Base-by-base conservation (phyloP, 768 basidiomycete genomes). In the Hemileccinum impolitum region DNA sequence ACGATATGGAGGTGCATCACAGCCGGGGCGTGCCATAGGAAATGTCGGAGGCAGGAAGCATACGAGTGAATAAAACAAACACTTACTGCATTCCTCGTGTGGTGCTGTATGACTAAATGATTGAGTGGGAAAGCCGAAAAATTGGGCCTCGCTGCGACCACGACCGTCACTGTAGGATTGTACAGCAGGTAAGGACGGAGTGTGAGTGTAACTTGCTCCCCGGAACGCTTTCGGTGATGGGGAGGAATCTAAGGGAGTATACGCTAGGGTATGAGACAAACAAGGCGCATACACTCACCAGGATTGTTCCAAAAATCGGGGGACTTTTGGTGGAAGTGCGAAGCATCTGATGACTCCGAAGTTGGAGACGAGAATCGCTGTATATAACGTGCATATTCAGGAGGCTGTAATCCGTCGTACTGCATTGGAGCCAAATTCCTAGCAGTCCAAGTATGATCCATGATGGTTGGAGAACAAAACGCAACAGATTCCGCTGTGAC, bases 221-320 rank as follows among this genome's bases (percentile, higher is more conserved):
- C 47, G 56, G 41, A 56, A 67, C 39, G 63, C 67, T 28, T 66
- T 62, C 5, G 70, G 73, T 30, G 69, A 71, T 6, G 70, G 62
- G 23, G 71, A 71, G 10, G 68, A 63, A 10, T 64, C 67, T 56
- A 64, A 67, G n/a, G 55, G 55, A 40, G 66, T 61, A 39, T 64
- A 66, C 32, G 53, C 26, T 3, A 30, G 49, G 40, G 23, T 28
- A 38, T 13, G 26, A 23, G 4, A 25, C 4, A 41, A 9, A 11
- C 12, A 17, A 40, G 17, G 37, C 45, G 59, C 67, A 67, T 68
- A 73, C 28, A 62, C 53, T 37, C 57, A 69, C 57, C 54, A 43
- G 23, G 46, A 28, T 41, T 38, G 39, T 43, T 52, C 48, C 43
- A 45, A 41, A 57, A 49, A 41, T 44, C 35, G 11, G 46, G 25